These are phyloP conservation scores for Centella asiatica DNA, from an alignment of 129 eudicot species.

Conservation along the genomic window DNA sequence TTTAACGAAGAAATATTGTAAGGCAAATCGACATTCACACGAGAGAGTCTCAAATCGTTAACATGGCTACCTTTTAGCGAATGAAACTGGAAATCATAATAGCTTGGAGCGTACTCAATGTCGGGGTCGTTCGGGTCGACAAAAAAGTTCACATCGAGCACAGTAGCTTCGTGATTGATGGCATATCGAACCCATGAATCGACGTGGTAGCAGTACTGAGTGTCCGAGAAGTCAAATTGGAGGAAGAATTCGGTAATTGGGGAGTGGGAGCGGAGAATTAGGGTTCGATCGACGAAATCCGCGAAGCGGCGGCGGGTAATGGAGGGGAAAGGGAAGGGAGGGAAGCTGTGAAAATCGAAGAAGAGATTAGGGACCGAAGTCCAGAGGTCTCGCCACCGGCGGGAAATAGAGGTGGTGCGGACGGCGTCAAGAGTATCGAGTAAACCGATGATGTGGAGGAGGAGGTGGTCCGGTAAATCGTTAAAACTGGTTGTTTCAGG, in stretches of 20 bases:
- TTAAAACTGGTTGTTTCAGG: background rate
- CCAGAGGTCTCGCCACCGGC: slow-evolving; percentile 9
- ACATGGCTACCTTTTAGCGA: background rate
- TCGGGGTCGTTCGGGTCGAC: background rate
- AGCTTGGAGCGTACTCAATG: background rate
- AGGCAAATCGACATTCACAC: slow-evolving; percentile 1
- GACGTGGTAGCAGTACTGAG: background rate
- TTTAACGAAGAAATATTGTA: background rate
- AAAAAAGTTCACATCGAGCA: slow-evolving; percentile 1
- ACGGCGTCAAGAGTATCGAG: slow-evolving; percentile 7
- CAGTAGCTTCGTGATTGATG: background rate
- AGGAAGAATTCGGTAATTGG: background rate
- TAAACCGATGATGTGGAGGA: slow-evolving; percentile 5
- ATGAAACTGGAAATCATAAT: background rate
- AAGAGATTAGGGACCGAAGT: background rate
- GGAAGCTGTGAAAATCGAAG: slow-evolving; percentile 12
- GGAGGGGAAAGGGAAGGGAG: background rate
- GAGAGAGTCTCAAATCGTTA: slow-evolving; percentile 1
- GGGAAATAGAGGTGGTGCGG: background rate
- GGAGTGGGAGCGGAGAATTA: background rate
- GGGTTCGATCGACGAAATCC: background rate
- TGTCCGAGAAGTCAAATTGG: background rate
- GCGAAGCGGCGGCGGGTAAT: slow-evolving; percentile 1
- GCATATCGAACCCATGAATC: slow-evolving; percentile 12
- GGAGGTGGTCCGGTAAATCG: slow-evolving; percentile 5